Percentiles rank a stretch among this genome's conserved stretches.
phyloP scores from a whole-genome alignment of 352 stramenopile genomes.

The Globisporangium radiosum region DNA sequence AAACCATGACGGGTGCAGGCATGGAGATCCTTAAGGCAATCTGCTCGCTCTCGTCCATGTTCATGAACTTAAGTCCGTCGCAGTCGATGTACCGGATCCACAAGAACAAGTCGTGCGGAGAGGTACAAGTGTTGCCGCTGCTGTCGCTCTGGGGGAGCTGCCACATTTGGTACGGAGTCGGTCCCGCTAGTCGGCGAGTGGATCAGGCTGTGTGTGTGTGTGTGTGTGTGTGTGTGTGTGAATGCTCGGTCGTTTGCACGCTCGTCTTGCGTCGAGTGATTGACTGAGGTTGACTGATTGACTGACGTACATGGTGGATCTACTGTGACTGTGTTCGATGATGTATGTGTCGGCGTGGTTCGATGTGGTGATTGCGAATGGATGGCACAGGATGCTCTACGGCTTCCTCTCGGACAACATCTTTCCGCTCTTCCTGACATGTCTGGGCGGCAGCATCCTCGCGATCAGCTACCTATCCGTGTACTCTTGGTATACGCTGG shows the following conservation, averaged over 20 bases:
- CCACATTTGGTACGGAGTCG: conserved; percentile 21
- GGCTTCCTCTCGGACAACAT: conserved; percentile 9
- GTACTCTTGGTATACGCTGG: conserved; percentile 23
- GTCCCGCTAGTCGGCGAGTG: too few relatives aligned
- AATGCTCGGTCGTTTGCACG: too few relatives aligned
- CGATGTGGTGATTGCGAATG: neutral
- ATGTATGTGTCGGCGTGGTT: too few relatives aligned
- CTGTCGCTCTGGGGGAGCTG: conserved; percentile 33
- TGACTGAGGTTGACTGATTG: neutral
- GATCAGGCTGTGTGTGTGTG: neutral
- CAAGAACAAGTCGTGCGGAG: conserved; percentile 22
- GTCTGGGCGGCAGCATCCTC: conserved; percentile 19
- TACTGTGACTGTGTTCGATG: neutral
- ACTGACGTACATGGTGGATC: neutral
- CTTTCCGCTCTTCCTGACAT: conserved; percentile 6
- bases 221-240: too few relatives aligned
- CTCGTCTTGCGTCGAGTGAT: too few relatives aligned
- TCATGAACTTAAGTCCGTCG: conserved; percentile 29
- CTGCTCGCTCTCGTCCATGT: conserved; percentile 29
- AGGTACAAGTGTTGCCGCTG: conserved; percentile 28
- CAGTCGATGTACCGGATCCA: conserved; percentile 33
- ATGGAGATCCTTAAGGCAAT: conserved; percentile 23
- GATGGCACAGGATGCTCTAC: conserved; percentile 11
- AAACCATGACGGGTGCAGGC: neutral
- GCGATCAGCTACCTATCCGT: conserved; percentile 26